Percentiles rank a stretch among this genome's conserved stretches.
These are phyloP conservation scores for Batrachochytrium dendrobatidis DNA, from an alignment of 371 early-diverging fungal genomes.

Conservation along the genomic window DNA sequence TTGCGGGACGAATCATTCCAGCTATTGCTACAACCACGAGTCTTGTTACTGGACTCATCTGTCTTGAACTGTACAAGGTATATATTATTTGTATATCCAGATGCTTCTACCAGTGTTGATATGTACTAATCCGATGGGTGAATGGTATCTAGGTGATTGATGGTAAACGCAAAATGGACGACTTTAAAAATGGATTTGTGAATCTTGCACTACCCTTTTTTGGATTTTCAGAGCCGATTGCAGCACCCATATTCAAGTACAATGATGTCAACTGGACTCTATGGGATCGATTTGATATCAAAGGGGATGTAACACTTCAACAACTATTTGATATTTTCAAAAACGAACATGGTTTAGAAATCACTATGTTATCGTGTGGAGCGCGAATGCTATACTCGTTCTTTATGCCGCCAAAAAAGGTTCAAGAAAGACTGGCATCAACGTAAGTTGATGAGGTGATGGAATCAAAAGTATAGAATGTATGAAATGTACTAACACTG, in stretches of 20 bases:
- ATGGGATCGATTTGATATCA: slow-evolving; percentile 96
- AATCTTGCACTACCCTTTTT: slow-evolving; percentile 99
- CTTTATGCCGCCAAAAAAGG: slow-evolving; percentile 83
- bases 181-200: slow-evolving; percentile 98
- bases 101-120: not conserved
- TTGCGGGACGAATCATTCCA: slow-evolving; percentile 99
- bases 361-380: slow-evolving; percentile 93
- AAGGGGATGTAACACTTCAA: slow-evolving; percentile 78
- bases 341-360: slow-evolving; percentile 74
- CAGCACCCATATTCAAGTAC: slow-evolving; percentile 77
- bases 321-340: slow-evolving; percentile 86
- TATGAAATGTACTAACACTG: not conserved
- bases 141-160: slow-evolving; percentile 47
- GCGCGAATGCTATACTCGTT: slow-evolving; percentile 90
- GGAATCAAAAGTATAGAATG: not conserved
- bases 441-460: slow-evolving; percentile 15
- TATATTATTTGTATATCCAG: not conserved
- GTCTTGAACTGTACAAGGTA: slow-evolving; percentile 96
- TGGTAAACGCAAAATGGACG: slow-evolving; percentile 75
- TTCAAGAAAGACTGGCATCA: slow-evolving; percentile 68
- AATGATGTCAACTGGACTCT: slow-evolving; percentile 80
- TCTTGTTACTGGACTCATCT: slow-evolving; percentile 96
- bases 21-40: slow-evolving; percentile 99
- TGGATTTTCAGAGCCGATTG: slow-evolving; percentile 97
- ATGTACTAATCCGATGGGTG: not conserved